Evolutionary conservation across 2,329 filamentous ascomycete species (phyloP), one percentile per base, ranked within the genome.

Genomic region (Penicillium expansum): DNA sequence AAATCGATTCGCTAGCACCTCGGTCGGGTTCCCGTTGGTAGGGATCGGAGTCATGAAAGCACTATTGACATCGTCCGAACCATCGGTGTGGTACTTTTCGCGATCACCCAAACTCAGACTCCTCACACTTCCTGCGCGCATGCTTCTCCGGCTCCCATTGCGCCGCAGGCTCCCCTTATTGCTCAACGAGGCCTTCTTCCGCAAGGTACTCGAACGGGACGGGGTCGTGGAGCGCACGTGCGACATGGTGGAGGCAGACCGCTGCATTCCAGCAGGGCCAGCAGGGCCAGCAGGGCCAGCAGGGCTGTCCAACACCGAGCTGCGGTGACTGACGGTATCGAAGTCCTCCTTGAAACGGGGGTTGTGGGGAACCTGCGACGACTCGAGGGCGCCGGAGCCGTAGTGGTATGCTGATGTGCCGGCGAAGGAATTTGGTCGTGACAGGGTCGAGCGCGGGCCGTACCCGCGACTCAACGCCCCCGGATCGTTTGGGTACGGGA

Each of bases 41-140:
- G 92, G 94, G 33, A 99, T 88, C 1, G 94, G 94, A 48, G 91
- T 92, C 72, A 87, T 88, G 72, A 97, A 97, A 42, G 89, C 91
- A 75, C 90, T 97, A 71, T 92, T 89, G 63, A 82, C 80, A 59
- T 84, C 82, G 58, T 91, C 87, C 30, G 80, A 81, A 5, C 80
- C 77, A 29, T 73, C 72, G 42, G 66, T 62, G 27, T 65, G 64
- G 57, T 79, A 79, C 59, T 77, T 78, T 60, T 79, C 77, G 50
- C 78, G 83, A 58, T 89, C 86, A 57, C 90, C 89, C 55, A 92
- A 77, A 27, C 83, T 86, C 56, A 96, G 80, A 67, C 92, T 95
- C 66, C 86, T 86, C 50, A 97, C 91, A 71, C 92, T 96, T 54
- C 92, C 92, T 29, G 92, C 91, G 69, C 87, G 88, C 76, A 90